Evolutionary conservation across 192 early-diverging fungal genomes (phyloP).

Genomic region (Rhizophagus clarus): DNA sequence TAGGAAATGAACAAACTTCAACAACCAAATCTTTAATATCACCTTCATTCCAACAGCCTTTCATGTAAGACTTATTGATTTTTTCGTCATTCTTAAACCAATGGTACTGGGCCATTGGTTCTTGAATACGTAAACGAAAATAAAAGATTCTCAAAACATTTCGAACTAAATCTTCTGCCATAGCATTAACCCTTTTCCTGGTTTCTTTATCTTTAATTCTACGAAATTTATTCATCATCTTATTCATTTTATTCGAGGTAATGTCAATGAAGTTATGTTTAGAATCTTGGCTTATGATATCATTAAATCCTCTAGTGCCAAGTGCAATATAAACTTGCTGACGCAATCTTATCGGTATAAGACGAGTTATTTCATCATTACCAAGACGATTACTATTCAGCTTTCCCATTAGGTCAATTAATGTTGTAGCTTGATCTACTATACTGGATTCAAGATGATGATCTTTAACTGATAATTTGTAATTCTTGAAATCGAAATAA

Average conservation of each 20-base stretch:
- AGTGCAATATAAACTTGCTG: neutral
- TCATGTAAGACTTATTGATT: neutral
- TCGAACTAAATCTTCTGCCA: neutral
- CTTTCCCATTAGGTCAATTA: neutral
- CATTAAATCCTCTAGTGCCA: neutral
- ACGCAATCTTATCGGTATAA: neutral
- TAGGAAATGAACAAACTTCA: slow-evolving; percentile 5
- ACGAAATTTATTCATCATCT: neutral
- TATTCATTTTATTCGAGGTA: neutral
- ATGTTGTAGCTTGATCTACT: neutral
- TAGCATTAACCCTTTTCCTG: neutral
- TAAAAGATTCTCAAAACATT: neutral
- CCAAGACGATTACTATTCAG: neutral
- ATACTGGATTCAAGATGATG: neutral
- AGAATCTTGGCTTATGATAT: neutral
- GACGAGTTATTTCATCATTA: neutral
- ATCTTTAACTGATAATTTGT: neutral
- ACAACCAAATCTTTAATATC: neutral
- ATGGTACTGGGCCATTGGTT: neutral
- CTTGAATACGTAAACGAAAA: neutral
- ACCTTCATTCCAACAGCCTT: neutral
- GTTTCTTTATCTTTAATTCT: neutral
- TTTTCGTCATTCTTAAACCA: neutral
- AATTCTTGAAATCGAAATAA: neutral
- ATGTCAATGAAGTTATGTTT: neutral